Conservation (phyloP, 1,284 basidiomycete genomes). For the Malassezia japonica region DNA sequence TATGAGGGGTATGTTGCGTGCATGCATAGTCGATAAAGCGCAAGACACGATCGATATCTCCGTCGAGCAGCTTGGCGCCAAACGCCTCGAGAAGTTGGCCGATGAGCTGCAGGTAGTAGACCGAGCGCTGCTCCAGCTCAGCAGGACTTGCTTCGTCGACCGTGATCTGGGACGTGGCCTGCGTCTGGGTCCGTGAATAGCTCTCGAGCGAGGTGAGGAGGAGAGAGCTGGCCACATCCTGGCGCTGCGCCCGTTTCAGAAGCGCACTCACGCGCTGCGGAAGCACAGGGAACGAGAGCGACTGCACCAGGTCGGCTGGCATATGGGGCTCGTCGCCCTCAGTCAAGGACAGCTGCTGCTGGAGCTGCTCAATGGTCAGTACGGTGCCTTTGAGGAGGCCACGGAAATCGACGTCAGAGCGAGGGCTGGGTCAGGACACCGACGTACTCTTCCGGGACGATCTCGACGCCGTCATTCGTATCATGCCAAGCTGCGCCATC, state of each 20-base stretch:
- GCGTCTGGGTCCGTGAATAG: slow-evolving; percentile 24
- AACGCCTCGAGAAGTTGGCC: slow-evolving; percentile 38
- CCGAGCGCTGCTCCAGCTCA: slow-evolving; percentile 16
- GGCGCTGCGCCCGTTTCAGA: slow-evolving; percentile 20
- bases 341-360: neutral
- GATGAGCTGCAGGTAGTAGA: slow-evolving; percentile 36
- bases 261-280: slow-evolving; percentile 21
- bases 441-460: slow-evolving; percentile 11
- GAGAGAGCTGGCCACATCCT: slow-evolving; percentile 21
- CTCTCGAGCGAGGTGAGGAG: slow-evolving; percentile 21
- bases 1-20: too few species aligned
- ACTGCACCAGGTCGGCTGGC: slow-evolving; percentile 12
- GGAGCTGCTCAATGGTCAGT: neutral
- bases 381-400: too few species aligned
- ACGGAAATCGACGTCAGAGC: neutral
- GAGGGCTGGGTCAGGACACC: neutral
- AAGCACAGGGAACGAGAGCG: slow-evolving; percentile 23
- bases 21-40: slow-evolving; percentile 39
- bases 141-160: neutral
- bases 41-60: slow-evolving; percentile 27
- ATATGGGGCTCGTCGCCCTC: neutral
- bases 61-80: slow-evolving; percentile 28
- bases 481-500: neutral
- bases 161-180: slow-evolving; percentile 6
- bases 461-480: neutral